Evolutionary conservation across 2,329 filamentous ascomycete genomes (phyloP).

Genomic region (Rugonectria rugulosa): DNA sequence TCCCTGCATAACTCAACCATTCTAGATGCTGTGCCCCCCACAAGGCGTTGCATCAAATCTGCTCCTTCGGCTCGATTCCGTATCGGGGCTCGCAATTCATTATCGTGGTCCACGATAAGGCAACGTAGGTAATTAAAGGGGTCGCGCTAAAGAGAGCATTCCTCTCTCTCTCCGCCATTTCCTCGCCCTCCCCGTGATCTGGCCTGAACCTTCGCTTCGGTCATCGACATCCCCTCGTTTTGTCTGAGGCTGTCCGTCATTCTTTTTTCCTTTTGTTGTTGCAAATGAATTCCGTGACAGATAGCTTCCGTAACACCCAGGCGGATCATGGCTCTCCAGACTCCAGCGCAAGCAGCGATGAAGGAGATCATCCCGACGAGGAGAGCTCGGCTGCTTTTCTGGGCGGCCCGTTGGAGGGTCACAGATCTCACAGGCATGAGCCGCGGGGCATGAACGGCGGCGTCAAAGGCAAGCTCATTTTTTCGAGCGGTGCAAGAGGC

Average conservation of each 20-base stretch:
- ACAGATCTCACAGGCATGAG: conserved; percentile 19
- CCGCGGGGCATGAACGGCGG: conserved; percentile 7
- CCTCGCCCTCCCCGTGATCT: conserved; percentile 8
- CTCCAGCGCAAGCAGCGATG: conserved; percentile 20
- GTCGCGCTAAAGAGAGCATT: conserved; percentile 1
- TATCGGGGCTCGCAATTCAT: conserved; percentile 10
- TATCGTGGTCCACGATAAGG: conserved; percentile 18
- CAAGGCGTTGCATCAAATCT: conserved; percentile 6
- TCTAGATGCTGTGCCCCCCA: background rate
- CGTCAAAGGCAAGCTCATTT: conserved; percentile 11
- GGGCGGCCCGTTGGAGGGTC: background rate
- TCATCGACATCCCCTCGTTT: conserved; percentile 15
- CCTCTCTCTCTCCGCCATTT: conserved; percentile 13
- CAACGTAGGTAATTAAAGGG: conserved; percentile 21
- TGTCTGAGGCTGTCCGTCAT: conserved; percentile 2
- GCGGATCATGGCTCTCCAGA: conserved; percentile 20
- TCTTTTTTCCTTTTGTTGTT: background rate
- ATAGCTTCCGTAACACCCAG: conserved; percentile 22
- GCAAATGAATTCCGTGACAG: conserved; percentile 25
- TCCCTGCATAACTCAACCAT: background rate
- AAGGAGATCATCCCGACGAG: conserved; percentile 20
- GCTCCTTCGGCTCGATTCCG: conserved; percentile 1
- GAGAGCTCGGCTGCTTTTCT: conserved; percentile 18
- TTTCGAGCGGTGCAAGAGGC: too few relatives aligned
- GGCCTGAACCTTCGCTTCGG: conserved; percentile 9